Base-by-base conservation (phyloP, 148 eudicot species). In the Rhododendron griersonianum region DNA sequence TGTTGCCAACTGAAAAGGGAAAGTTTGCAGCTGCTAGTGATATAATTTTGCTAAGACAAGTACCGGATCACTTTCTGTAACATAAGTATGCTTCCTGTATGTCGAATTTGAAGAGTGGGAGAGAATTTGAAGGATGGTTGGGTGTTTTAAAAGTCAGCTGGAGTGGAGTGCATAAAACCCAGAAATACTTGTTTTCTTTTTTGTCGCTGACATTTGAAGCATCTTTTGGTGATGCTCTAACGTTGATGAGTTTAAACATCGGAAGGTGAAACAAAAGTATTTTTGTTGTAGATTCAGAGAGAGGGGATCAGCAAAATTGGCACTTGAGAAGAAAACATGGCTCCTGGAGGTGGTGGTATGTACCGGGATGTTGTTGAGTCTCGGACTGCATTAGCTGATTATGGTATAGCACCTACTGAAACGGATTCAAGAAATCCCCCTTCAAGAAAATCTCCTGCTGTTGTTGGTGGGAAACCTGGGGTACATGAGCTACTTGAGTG, bases 401-500 rank as follows among this genome's bases (percentile, higher is more conserved):
- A 90, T 87, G 93, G 85, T 69, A 48, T 87, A 71, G 87, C 87
- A 35, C 85, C 92, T 78, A 85, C 88, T 79, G 91, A 57, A 88
- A 25, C 81, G 44, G 92, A 88, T 67, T 51, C 57, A 39, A 83
- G 90, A 86, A 80, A 86, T 35, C 87, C 89, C 55, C 85, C 91
- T 85, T 86, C 50, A 30, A 87, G 89, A 81, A 91, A 88, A 78
- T 55, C 86, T 18, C 65, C 67, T 41, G 75, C 85, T 73, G 86
- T 15, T 82, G 53, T 53, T 55, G 86, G 87, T 83, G 87, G 86
- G 65, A 92, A 85, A 84, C 87, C 80, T 14, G 89, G 90, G 41
- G 83, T 94, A 50, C 92, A 90, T 80, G 94, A 94, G 67, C 90
- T 94, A 33, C 93, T 94, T 73, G 96, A 92, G 78, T 94, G 96